Percentiles rank a stretch among this genome's conserved stretches.
Evolutionary conservation across 1,284 basidiomycete genomes (phyloP).

Genomic region (Bondarzewia mesenterica): DNA sequence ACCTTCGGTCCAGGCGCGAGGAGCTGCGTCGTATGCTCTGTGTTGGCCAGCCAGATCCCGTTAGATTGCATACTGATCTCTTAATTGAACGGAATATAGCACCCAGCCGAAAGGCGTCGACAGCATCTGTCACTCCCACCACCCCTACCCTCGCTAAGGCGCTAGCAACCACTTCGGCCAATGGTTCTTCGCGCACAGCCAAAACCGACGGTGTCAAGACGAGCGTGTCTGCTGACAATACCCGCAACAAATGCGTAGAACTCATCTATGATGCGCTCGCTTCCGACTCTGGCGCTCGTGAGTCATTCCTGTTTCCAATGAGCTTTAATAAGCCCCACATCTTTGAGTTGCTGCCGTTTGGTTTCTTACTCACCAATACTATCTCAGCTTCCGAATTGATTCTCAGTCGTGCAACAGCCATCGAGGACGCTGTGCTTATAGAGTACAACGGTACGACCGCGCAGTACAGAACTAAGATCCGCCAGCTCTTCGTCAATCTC

Average conservation of each 20-base stretch:
- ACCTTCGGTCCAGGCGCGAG: no score
- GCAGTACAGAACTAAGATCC: constrained; percentile 77
- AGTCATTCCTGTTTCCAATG: constrained; percentile 27
- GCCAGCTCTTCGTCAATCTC: constrained; percentile 86
- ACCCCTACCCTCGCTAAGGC: constrained; percentile 34
- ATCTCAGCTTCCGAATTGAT: constrained; percentile 55
- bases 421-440: constrained; percentile 51
- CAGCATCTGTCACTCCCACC: constrained; percentile 24
- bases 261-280: constrained; percentile 90
- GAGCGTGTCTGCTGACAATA: constrained; percentile 56
- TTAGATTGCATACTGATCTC: no score
- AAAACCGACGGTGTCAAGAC: constrained; percentile 65
- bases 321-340: not conserved
- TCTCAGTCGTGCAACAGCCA: constrained; percentile 43
- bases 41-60: no score
- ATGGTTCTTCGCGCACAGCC: constrained; percentile 39
- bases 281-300: constrained; percentile 78
- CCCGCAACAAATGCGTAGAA: constrained; percentile 84
- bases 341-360: no score
- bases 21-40: no score
- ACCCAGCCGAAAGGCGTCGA: constrained; percentile 20
- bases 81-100: constrained; percentile 9
- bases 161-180: constrained; percentile 17
- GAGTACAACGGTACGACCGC: constrained; percentile 37
- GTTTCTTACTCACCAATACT: not conserved